Evolutionary conservation across 2,329 filamentous ascomycete genomes (phyloP).

Genomic region (Colletotrichum acutatum): DNA sequence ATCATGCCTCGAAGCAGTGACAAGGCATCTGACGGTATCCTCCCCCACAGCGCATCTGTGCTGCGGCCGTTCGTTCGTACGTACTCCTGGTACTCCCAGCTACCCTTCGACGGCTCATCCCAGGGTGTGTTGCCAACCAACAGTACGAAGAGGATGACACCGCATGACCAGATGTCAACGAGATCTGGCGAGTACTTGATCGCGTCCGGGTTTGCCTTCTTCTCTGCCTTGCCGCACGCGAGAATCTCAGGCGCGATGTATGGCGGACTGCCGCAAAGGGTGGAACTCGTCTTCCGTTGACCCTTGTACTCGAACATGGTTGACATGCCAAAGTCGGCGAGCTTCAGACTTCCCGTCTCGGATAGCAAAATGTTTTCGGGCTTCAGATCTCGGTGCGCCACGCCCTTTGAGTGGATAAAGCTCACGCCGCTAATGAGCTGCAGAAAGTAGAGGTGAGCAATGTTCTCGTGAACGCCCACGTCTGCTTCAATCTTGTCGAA

Average conservation of each 20-base stretch:
- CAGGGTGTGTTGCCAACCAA: conserved; percentile 97
- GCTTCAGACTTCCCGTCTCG: conserved; percentile 85
- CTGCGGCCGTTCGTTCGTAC: conserved; percentile 82
- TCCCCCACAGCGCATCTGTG: conserved; percentile 85
- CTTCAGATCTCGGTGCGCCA: conserved; percentile 91
- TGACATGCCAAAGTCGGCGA: conserved; percentile 96
- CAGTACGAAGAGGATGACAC: conserved; percentile 96
- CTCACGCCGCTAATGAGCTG: conserved; percentile 91
- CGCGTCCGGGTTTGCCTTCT: conserved; percentile 56
- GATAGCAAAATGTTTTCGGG: conserved; percentile 96
- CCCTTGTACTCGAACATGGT: conserved; percentile 93
- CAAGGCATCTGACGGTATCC: conserved; percentile 77
- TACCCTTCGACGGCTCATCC: conserved; percentile 88
- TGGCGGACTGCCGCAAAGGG: conserved; percentile 93
- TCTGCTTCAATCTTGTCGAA: conserved; percentile 99
- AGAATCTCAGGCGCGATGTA: conserved; percentile 97
- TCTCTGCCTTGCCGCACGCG: conserved; percentile 60
- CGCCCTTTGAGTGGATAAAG: conserved; percentile 96
- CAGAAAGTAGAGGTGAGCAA: conserved; percentile 95
- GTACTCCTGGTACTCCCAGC: conserved; percentile 94
- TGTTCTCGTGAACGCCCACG: conserved; percentile 91
- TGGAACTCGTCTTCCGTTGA: conserved; percentile 82
- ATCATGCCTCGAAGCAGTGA: conserved; percentile 95
- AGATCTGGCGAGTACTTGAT: conserved; percentile 79
- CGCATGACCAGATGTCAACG: conserved; percentile 96